Base-by-base conservation (phyloP, 2,329 filamentous ascomycete species). In the Neoscytalidium dimidiatum region DNA sequence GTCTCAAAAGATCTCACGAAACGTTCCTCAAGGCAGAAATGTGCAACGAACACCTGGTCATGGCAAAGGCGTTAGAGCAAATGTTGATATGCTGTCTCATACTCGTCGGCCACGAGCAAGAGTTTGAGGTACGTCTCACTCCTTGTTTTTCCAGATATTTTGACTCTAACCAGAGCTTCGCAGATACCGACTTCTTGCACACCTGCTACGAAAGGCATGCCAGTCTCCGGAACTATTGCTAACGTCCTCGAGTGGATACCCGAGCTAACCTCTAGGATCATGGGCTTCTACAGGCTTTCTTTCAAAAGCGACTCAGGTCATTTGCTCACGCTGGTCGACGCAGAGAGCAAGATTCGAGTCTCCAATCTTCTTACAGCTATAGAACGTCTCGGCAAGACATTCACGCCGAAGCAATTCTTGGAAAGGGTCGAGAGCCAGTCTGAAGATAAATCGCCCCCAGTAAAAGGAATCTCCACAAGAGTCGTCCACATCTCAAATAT, bases 41-140 rank as follows among this genome's bases (percentile, higher is more conserved):
- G 41, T 86, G 91, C 66, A 94, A 92, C 71, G 95, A 99, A 77
- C 92, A 97, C 77, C 77, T 98, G n/a, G 99, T 95, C 94, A 92
- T 97, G 79, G 95, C 92, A 19, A 98, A 98, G 78, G 94, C 92
- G 1, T 83, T 99, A 21, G 96, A 99, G 74, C 88, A 94, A 29
- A 92, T 96, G 66, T 81, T 95, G 52, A 84, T 96, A 28, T 92
- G 90, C 72, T 84, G 98, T 69, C 74, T 98, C 44, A 86, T 98
- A 71, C 87, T 96, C 67, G 91, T 89, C 31, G 97, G 93, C 91
- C 86, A 90, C 38, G 90, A 89, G 3, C 83, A 94, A 71, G 91
- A 95, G 72, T 98, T 98, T 71, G 85, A 89, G 71, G 85, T 95
- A 68, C 44, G 43, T 28, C 21, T 9, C 19, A 19, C 38, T 33